Percentiles rank a stretch among this genome's conserved stretches.
Evolutionary conservation across 768 basidiomycete species (phyloP).

Genomic region (Hypholoma sublateritium): DNA sequence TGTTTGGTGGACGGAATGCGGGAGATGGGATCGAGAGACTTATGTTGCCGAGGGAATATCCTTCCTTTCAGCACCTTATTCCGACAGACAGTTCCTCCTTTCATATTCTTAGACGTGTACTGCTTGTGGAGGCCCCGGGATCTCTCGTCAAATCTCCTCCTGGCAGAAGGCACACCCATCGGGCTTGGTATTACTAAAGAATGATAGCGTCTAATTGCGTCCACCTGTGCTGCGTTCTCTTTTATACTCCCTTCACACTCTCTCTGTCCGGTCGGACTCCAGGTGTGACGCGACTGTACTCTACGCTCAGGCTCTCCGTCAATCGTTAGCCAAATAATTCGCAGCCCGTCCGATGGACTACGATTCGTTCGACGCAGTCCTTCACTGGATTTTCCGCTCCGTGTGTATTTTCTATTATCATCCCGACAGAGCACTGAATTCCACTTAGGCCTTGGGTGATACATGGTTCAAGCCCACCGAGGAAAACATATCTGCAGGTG

Average conservation of each 20-base stretch:
- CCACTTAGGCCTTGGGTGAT: conserved; percentile 68
- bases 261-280: conserved; percentile 26
- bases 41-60: conserved; percentile 28
- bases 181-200: conserved; percentile 29
- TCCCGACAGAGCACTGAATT: not conserved
- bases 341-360: conserved; percentile 56
- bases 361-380: conserved; percentile 76
- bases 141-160: conserved; percentile 26
- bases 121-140: conserved; percentile 27
- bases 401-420: conserved; percentile 34
- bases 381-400: conserved; percentile 78
- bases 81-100: conserved; percentile 13
- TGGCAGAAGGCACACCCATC: conserved; percentile 21
- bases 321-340: conserved; percentile 28
- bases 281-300: conserved; percentile 28
- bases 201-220: conserved; percentile 31
- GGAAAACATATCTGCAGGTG: conserved; percentile 78
- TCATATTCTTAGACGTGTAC: conserved; percentile 19
- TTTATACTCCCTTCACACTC: conserved; percentile 36
- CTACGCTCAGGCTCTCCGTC: conserved; percentile 31
- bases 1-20: conserved; percentile 28
- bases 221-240: conserved; percentile 26
- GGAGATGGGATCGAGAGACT: conserved; percentile 15
- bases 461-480: conserved; percentile 87
- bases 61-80: conserved; percentile 16